Conservation (phyloP, 2,329 filamentous ascomycete genomes). For the Magnaporthiopsis poae region DNA sequence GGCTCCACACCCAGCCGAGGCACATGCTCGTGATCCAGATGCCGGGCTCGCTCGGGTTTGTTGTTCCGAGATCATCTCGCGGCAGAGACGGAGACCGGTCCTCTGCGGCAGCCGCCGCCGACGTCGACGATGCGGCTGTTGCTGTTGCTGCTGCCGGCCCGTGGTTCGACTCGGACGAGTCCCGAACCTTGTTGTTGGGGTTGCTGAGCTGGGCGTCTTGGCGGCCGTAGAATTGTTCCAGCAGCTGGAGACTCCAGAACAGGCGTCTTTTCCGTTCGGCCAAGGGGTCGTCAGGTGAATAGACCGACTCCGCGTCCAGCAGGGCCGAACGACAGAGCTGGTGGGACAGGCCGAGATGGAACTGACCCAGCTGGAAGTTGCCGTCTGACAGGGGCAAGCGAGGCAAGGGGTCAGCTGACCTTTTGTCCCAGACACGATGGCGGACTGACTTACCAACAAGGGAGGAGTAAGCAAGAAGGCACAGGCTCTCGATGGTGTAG, state of each 20-base stretch:
- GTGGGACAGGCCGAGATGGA: slow-evolving; percentile 38
- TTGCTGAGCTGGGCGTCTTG: slow-evolving; percentile 13
- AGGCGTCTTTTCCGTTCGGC: slow-evolving; percentile 37
- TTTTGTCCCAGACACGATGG: neutral
- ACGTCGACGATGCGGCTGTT: neutral
- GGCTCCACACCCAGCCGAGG: slow-evolving; percentile 42
- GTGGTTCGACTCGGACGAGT: neutral
- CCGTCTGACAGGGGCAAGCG: slow-evolving; percentile 27
- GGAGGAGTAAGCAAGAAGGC: slow-evolving; percentile 37
- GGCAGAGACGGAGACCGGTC: slow-evolving; percentile 30
- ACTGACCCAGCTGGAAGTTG: slow-evolving; percentile 37
- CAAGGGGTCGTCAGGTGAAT: slow-evolving; percentile 24
- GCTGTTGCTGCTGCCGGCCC: too few relatives aligned
- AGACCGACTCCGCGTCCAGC: slow-evolving; percentile 33
- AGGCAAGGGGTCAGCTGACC: neutral
- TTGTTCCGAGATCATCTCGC: slow-evolving; percentile 32
- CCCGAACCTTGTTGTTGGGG: slow-evolving; percentile 1
- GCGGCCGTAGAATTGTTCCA: slow-evolving; percentile 40
- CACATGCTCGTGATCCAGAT: slow-evolving; percentile 42
- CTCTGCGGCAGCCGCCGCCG: neutral
- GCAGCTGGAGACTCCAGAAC: slow-evolving; percentile 41
- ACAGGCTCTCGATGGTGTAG: slow-evolving; percentile 40
- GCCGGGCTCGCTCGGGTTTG: slow-evolving; percentile 29
- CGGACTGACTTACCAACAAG: slow-evolving; percentile 32
- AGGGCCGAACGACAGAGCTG: slow-evolving; percentile 41